Base-by-base conservation (phyloP, 2,329 filamentous ascomycete genomes). In the Neofusicoccum sp. region DNA sequence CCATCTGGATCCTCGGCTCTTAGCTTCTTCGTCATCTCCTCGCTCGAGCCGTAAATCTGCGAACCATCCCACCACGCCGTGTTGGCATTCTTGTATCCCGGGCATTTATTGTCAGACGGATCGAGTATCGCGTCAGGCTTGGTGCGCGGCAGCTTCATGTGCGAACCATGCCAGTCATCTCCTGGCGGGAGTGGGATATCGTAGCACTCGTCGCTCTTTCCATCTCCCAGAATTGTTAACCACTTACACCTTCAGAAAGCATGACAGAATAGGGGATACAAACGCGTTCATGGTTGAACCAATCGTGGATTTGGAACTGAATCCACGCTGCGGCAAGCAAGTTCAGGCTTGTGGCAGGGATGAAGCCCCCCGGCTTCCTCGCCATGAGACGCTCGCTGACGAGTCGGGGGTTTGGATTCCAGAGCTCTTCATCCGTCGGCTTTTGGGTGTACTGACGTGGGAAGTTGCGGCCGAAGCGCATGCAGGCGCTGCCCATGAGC, bases 261-360 rank as follows among this genome's bases (percentile, higher is more conserved):
- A n/a, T n/a, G 44, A n/a, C 9, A 31, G 11, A 45, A 11, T 12
- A 12, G 30, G n/a, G 8, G 26, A 45, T 2, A 53, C 64, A 43
- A 43, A 68, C 68, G 59, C 62, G 60, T 26, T 70, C 65, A 62
- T 74, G 70, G 40, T 70, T 67, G 57, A 75, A 73, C 76, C 76
- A 79, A 61, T 78, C 77, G 59, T 80, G 78, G 0, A 74, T 74
- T 60, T 80, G 77, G 57, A 80, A 80, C 63, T 81, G 79, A n/a
- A 80, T 80, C 78, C 78, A 81, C 1, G 78, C 78, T 12, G 78
- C 78, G 2, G 78, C 78, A 6, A 81, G 67, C 40, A 81, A 63
- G 60, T 81, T 81, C 61, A 80, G 60, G 1, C 70, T 77, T 0
- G 76, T 80, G 0, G 78, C 79, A 3, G 77, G 78, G 26, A 76